Percentiles rank a stretch among this genome's conserved stretches.
These are phyloP conservation scores for Casaregolazyma suthepensis DNA, from an alignment of 1,139 yeast species.

Conservation along the genomic window DNA sequence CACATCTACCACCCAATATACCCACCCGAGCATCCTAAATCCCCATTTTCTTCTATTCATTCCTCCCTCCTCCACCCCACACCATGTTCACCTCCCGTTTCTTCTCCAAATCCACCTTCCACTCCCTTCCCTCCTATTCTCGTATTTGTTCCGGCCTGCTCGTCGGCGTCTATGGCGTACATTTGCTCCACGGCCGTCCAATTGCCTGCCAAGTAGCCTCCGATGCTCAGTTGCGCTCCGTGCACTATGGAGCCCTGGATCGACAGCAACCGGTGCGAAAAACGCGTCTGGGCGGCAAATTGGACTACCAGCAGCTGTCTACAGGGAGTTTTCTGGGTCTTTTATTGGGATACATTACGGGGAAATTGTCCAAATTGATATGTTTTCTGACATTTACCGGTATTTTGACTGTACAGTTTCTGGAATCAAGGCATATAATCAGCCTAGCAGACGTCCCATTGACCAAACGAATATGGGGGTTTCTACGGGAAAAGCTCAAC, in stretches of 20 bases:
- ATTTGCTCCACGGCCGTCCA: conserved; percentile 2
- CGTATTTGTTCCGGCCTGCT: conserved; percentile 7
- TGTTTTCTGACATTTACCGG: conserved; percentile 48
- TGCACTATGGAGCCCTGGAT: not conserved
- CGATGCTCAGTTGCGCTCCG: not conserved
- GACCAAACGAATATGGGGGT: conserved; percentile 40
- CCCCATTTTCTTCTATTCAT: not conserved
- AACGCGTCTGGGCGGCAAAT: conserved; percentile 35
- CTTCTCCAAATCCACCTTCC: not conserved
- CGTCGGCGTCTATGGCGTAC: conserved; percentile 8
- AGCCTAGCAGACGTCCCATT: conserved; percentile 38
- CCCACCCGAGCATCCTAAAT: too few relatives aligned
- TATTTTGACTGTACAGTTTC: conserved; percentile 50
- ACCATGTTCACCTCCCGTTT: conserved; percentile 3
- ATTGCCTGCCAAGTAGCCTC: conserved; percentile 4
- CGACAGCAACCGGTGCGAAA: not conserved
- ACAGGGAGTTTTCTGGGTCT: conserved; percentile 65
- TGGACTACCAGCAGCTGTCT: conserved; percentile 61
- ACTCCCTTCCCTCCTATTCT: not conserved
- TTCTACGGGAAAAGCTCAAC: conserved; percentile 45
- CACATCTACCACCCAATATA: not conserved
- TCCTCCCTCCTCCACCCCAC: not conserved
- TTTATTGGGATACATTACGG: conserved; percentile 54
- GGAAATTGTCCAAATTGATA: conserved; percentile 57
- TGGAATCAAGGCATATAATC: conserved; percentile 53